A percentile compares a stretch with the other conserved stretches of the same genome.
Evolutionary conservation across 805 yeast species (phyloP).

Genomic region (Metschnikowia arizonensis): DNA sequence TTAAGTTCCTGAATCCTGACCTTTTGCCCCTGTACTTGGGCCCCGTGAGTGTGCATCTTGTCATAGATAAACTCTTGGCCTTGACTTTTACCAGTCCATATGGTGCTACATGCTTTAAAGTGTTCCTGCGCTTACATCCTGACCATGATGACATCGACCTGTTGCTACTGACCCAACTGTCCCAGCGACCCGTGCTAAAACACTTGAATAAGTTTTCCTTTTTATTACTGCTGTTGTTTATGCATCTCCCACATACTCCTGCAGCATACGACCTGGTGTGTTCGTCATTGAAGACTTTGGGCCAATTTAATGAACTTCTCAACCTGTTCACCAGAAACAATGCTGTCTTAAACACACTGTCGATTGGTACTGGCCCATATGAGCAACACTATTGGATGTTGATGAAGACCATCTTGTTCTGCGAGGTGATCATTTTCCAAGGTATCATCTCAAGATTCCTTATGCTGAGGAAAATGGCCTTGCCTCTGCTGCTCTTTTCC

Average conservation of each 20-base stretch:
- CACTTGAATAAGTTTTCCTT: constrained; percentile 48
- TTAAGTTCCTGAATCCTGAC: constrained; percentile 27
- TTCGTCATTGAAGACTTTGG: constrained; percentile 22
- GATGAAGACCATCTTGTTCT: constrained; percentile 42
- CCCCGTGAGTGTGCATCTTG: constrained; percentile 16
- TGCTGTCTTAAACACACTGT: constrained; percentile 10
- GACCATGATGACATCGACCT: constrained; percentile 13
- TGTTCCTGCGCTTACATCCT: constrained; percentile 16
- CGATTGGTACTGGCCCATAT: constrained; percentile 11
- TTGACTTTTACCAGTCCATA: constrained; percentile 20
- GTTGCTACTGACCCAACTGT: constrained; percentile 11
- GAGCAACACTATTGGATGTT: constrained; percentile 34
- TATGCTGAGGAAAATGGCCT: constrained; percentile 16
- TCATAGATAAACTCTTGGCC: constrained; percentile 19
- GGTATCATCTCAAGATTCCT: constrained; percentile 42
- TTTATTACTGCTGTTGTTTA: constrained; percentile 37
- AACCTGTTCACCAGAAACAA: constrained; percentile 16
- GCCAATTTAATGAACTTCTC: constrained; percentile 27
- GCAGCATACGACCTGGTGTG: constrained; percentile 19
- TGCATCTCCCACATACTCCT: constrained; percentile 13
- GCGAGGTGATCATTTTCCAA: constrained; percentile 48
- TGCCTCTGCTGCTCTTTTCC: constrained; percentile 20
- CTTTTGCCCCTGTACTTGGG: constrained; percentile 21
- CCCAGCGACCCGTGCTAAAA: constrained; percentile 41
- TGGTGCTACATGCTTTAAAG: constrained; percentile 15